These are phyloP conservation scores for Hyphodiscus sp. DNA, from an alignment of 2,329 filamentous ascomycete genomes.

Conservation along the genomic window DNA sequence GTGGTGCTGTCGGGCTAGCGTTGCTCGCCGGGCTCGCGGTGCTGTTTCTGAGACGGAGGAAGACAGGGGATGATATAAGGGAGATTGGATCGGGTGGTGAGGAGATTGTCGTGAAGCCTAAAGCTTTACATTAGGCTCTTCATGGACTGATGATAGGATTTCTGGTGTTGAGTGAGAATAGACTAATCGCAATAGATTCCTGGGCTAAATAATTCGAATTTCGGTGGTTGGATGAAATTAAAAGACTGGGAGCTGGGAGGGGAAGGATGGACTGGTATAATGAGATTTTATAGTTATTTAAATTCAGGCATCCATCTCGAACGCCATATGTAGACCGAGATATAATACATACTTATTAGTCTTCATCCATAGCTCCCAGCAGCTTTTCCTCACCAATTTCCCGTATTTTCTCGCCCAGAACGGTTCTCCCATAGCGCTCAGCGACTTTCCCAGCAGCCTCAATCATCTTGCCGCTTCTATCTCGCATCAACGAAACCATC, in stretches of 20 bases:
- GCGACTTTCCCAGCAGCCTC: conserved; percentile 89
- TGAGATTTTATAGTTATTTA: too few species aligned
- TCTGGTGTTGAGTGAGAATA: not conserved
- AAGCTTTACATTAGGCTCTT: not conserved
- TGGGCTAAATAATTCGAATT: too few species aligned
- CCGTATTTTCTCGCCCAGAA: conserved; percentile 85
- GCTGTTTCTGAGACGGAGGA: conserved; percentile 9
- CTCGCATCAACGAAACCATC: conserved; percentile 78
- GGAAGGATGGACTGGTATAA: too few species aligned
- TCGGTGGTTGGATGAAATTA: too few species aligned
- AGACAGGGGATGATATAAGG: not conserved
- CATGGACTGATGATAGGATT: not conserved
- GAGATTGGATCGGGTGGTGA: not conserved
- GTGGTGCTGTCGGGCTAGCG: conserved; percentile 5
- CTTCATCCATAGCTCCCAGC: conserved; percentile 24
- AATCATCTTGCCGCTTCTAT: conserved; percentile 80
- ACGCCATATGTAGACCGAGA: not conserved
- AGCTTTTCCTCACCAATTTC: conserved; percentile 63
- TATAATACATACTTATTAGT: conserved; percentile 10
- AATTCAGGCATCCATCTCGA: too few species aligned
- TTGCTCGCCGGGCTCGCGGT: conserved; percentile 3
- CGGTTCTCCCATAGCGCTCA: conserved; percentile 69
- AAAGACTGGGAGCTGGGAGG: too few species aligned
- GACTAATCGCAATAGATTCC: too few species aligned
- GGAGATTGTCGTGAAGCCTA: not conserved